phyloP scores from a whole-genome alignment of 108 stramenopile genomes.

The Cyclotella choctawhatcheeana region DNA sequence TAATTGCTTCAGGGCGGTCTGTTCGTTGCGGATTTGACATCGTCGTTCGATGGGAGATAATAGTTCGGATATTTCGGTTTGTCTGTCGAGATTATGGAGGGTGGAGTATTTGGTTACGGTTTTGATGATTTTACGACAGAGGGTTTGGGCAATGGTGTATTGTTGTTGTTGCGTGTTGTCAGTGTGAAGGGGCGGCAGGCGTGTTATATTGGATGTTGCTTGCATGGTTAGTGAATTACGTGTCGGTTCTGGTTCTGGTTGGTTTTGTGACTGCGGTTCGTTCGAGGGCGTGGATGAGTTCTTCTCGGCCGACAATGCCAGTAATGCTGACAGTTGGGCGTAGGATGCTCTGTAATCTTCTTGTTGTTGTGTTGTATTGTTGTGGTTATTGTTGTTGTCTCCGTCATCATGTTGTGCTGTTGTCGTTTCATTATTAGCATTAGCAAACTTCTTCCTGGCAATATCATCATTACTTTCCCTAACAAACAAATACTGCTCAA shows the following conservation, averaged over 20 bases:
- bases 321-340: constrained; percentile 61
- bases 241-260: background rate
- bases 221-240: background rate
- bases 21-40: constrained; percentile 36
- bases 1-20: constrained; percentile 40
- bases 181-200: too few relatives aligned
- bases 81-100: constrained; percentile 50
- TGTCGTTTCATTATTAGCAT: background rate
- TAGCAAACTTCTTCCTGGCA: background rate
- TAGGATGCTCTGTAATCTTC: constrained; percentile 56
- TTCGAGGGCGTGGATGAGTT: constrained; percentile 35
- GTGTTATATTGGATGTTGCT: constrained; percentile 8
- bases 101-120: constrained; percentile 54
- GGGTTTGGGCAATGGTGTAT: constrained; percentile 34
- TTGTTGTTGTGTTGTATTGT: background rate
- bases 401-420: background rate
- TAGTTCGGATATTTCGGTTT: constrained; percentile 55
- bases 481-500: constrained; percentile 56
- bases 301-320: constrained; percentile 63
- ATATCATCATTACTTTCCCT: too few relatives aligned
- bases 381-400: background rate
- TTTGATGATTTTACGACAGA: constrained; percentile 55
- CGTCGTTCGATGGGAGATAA: constrained; percentile 47
- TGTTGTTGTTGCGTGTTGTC: background rate
- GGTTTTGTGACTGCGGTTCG: constrained; percentile 11